These are phyloP conservation scores for Podaxis pistillaris DNA, from an alignment of 768 basidiomycete genomes.

Conservation along the genomic window DNA sequence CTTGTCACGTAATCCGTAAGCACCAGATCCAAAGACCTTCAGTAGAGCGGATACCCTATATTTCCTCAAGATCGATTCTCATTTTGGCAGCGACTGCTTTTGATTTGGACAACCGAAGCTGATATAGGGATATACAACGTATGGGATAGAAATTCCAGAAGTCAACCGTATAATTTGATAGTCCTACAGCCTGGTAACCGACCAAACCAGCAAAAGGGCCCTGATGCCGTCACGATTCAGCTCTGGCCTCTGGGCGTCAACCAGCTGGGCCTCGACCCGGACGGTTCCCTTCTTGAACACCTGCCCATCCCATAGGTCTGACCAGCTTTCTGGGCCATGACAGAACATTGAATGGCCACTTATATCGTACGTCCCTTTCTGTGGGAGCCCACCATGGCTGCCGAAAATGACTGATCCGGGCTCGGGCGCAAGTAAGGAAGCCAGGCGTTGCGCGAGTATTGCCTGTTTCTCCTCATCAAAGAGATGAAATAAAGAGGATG, in stretches of 20 bases:
- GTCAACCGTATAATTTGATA: background rate
- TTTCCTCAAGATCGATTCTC: too few species aligned
- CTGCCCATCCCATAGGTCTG: constrained; percentile 15
- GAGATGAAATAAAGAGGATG: constrained; percentile 36
- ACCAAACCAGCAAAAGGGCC: background rate
- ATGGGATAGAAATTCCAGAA: background rate
- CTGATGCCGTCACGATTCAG: background rate
- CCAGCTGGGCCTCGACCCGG: constrained; percentile 1
- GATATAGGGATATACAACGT: too few species aligned
- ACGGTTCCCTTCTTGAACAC: constrained; percentile 17
- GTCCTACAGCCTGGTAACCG: background rate
- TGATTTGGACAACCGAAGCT: too few species aligned
- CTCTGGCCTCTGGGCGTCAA: background rate
- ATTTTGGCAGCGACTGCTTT: too few species aligned
- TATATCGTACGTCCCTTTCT: constrained; percentile 17
- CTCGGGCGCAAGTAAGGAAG: constrained; percentile 30
- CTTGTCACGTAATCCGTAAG: too few species aligned
- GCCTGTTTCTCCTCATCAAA: constrained; percentile 32
- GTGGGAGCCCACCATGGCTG: constrained; percentile 31
- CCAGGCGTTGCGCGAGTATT: constrained; percentile 28
- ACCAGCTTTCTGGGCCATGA: constrained; percentile 14
- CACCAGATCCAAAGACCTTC: too few species aligned
- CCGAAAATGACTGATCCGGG: constrained; percentile 35
- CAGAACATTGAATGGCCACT: constrained; percentile 8
- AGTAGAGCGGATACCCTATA: too few species aligned